Evolutionary conservation across 1,284 basidiomycete genomes (phyloP), one percentile per base, ranked within the genome.

Genomic region (Heterobasidion irregulare): DNA sequence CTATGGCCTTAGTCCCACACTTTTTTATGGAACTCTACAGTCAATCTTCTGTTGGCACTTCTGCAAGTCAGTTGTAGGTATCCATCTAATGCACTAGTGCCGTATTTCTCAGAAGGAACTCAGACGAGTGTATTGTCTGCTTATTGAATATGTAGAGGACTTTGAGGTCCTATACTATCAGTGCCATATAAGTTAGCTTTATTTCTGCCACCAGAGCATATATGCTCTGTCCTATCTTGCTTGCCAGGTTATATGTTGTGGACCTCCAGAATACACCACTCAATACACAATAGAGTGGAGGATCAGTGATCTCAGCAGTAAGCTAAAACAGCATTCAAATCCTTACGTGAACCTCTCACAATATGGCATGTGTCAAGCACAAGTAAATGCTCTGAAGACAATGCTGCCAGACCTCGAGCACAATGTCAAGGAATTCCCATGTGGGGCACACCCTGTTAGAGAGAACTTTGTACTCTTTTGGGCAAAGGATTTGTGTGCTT

Each of bases 141-240:
- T 66, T 10, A 8, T 58, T 7, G 12, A 61, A 35, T 69, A 66
- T 54, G 48, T 56, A 3, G 45, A 55, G 0, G 66, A 68, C 15
- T 72, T 64, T 49, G 67, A 72, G 52, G 8, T 12, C 0, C 48
- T 66, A 1, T 71, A 70, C 57, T 59, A 60, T 33, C 62, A 68
- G 49, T 60, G 65, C 2, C 49, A 55, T 2, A 41, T 45, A 1
- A 62, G 65, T 36, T 62, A 66, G 0, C 41, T 73, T 26, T 68
- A 72, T 50, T 68, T 72, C 57, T 57, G 61, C 8, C 62, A 64
- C 0, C 70, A 59, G 18, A 62, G 64, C 48, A 58, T 74, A 8
- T 71, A 73, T 55, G 47, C 57, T 1, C 52, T 66, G 2, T 15
- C 49, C n/a, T 69, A 72, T 57, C 26, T 66, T 45, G 53, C 57